Evolutionary conservation across 139 green algal species (phyloP), one percentile per base, ranked within the genome.

Genomic region (Nannochloris sp.): DNA sequence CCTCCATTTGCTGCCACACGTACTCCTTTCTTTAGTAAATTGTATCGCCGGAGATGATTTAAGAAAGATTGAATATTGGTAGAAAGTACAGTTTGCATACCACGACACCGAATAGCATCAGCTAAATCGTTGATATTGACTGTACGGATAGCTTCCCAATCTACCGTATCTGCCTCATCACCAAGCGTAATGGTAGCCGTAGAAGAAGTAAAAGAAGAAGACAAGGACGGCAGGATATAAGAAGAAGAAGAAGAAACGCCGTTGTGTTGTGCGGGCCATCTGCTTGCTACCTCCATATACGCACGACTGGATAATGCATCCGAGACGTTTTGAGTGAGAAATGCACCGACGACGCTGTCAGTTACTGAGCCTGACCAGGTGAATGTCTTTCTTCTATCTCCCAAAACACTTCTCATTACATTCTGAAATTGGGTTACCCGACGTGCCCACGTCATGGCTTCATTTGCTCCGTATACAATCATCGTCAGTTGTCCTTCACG

Each of bases 271-370:
- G 46, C 60, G 0, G 85, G 84, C 33, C 88, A 95, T 10, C 60
- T 70, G 10, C 79, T 65, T 2, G 77, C 73, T 9, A 96, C 64
- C 29, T 76, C 85, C 74, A 95, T 87, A 79, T 88, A 91, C 0
- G 89, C 89, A 10, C 72, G 74, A 67, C 70, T 85, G 30, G 83
- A 92, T 38, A 91, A 80, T 25, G 87, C 81, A 68, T 96, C 89
- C 14, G 71, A 80, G 3, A 89, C 86, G 32, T 91, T 92, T 65
- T 95, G 47, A 0, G 89, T 96, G 23, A 95, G 70, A 56, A 90
- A 92, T 1, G 81, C 80, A 7, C 89, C 89, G 24, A 95, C 74
- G 23, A 96, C 78, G 6, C 69, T 84, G 71, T 96, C 89, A 31
- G 94, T 47, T 47, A 96, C 79, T 3, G 74, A 87, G 37, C 87